Evolutionary conservation across 805 yeast species (phyloP).

Genomic region (Wickerhamiella slavikovae): DNA sequence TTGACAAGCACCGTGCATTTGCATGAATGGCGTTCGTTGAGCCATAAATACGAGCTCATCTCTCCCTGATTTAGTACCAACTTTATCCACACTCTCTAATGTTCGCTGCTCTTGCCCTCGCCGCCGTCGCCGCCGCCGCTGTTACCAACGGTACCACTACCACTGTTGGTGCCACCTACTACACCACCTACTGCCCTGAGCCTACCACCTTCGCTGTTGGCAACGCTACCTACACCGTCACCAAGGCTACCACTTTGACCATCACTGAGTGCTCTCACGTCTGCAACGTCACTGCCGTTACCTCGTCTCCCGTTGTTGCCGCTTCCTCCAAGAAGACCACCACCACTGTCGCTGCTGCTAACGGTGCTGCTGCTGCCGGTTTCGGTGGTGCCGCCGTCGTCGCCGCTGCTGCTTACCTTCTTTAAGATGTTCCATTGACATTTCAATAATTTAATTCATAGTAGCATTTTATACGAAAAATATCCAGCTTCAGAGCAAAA

Average conservation of each 20-base stretch:
- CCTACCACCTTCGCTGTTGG: conserved; percentile 47
- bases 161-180: conserved; percentile 2
- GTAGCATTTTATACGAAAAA: background rate
- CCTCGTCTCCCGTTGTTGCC: conserved; percentile 5
- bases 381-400: conserved; percentile 4
- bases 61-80: too few relatives aligned
- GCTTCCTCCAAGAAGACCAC: background rate
- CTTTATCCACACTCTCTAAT: background rate
- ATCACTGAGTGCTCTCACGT: conserved; percentile 74
- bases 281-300: conserved; percentile 37
- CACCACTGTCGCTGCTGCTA: conserved; percentile 1
- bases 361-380: conserved; percentile 4
- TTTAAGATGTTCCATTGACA: background rate
- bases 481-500: background rate
- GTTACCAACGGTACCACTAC: conserved; percentile 2
- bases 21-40: too few relatives aligned
- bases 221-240: conserved; percentile 51
- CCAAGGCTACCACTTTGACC: conserved; percentile 63
- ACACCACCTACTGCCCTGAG: conserved; percentile 32
- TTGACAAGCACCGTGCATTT: too few relatives aligned
- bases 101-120: conserved; percentile 5
- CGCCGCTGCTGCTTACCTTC: conserved; percentile 4
- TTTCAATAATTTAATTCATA: background rate
- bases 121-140: conserved; percentile 5
- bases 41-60: too few relatives aligned